Base-by-base conservation (phyloP, 768 basidiomycete genomes). In the Lactifluus pinguis region DNA sequence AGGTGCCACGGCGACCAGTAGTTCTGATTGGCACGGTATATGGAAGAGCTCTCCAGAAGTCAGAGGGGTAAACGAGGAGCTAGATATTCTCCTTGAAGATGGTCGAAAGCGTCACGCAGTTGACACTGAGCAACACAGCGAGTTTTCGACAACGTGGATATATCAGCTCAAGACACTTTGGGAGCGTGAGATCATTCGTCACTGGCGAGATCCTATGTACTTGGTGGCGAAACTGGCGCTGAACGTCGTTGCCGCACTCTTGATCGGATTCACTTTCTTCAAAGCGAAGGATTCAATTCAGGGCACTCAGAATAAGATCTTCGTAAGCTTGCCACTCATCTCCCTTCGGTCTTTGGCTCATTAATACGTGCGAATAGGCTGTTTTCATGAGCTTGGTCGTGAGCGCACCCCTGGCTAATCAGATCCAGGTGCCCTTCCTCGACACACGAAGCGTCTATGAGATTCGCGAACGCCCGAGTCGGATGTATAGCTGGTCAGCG, bases 1-100 rank as follows among this genome's bases (percentile, higher is more conserved):
- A 6, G 83, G 83, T 4, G 77, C 78, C 5, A 78, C 80, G 0
- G 75, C 77, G 5, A 71, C 73, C 10, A 74, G 72, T 6, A 58
- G 67, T 10, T 68, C 69, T 19, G 76, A 85, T 66, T 86, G 84
- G 83, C 70, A 79, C 53, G 68, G 75, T 11, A 60, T 73, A 1
- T 85, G 82, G 83, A 69, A 71, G 44, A 67, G 76, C 30, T 80
- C 78, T 0, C 66, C 70, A 0, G 77, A 83, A 61, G 72, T 75
- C 45, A 62, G 55, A 8, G 44, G 44, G 2, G 69, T 80, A 51
- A 70, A 76, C 53, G 55, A 69, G 7, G 76, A 82, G 49, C 76
- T 84, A 41, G 75, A 77, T 7, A 49, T 63, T 1, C 72, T 84
- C 63, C 76, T 80, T 52, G 42, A 64, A 11, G 72, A 78, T n/a